Evolutionary conservation across 305 asterid species (phyloP).

Genomic region (Solanum hybrid): DNA sequence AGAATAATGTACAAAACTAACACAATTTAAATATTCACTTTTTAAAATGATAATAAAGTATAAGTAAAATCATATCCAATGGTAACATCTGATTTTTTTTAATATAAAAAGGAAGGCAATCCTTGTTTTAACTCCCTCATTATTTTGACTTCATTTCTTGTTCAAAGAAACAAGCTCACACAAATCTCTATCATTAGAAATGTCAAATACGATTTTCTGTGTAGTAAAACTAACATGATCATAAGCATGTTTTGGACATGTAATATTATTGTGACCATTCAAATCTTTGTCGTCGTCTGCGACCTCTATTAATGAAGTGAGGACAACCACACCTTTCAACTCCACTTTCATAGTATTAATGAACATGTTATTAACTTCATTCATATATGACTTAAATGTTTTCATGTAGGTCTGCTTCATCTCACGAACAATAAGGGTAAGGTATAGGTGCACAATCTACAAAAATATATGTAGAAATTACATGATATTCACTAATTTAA

Average conservation of each 20-base stretch:
- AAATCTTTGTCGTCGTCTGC: neutral
- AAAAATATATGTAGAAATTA: neutral
- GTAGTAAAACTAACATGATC: neutral
- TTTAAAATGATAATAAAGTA: neutral
- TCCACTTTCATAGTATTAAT: neutral
- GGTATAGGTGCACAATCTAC: neutral
- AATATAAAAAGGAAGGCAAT: neutral
- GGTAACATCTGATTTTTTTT: neutral
- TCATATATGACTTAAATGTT: neutral
- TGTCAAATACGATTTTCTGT: neutral
- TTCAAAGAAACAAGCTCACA: neutral
- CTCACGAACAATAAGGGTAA: neutral
- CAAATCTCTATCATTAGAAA: neutral
- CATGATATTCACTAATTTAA: neutral
- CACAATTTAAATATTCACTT: neutral
- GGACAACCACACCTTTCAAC: neutral
- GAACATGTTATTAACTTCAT: neutral
- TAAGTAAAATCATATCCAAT: neutral
- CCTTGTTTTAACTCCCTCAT: neutral
- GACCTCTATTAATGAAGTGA: neutral
- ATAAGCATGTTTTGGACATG: neutral
- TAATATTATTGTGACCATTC: neutral
- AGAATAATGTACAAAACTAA: neutral
- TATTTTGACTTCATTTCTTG: neutral
- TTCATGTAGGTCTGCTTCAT: neutral